Evolutionary conservation across 2,329 filamentous ascomycete genomes (phyloP).

Genomic region (Botrytis squamosa): DNA sequence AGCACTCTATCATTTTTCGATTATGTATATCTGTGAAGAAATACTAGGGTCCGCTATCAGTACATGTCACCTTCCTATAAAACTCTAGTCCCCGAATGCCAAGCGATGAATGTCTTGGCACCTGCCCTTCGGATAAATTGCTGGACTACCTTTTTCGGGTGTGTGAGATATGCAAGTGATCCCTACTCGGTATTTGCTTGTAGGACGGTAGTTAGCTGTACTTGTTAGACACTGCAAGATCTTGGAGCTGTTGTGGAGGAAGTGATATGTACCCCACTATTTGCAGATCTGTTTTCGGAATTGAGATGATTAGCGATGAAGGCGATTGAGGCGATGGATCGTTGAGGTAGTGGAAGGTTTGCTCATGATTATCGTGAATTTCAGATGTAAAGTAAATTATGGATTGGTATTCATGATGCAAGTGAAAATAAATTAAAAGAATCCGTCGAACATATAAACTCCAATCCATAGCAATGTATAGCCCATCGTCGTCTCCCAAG

Average conservation of each 20-base stretch:
- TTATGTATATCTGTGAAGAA: not conserved
- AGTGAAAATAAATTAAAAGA: not conserved
- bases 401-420: not conserved
- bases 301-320: not conserved
- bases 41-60: not conserved
- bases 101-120: not conserved
- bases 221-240: not conserved
- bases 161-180: not conserved
- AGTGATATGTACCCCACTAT: not conserved
- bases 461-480: not conserved
- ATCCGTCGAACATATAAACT: not conserved
- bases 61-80: slow-evolving; percentile 3
- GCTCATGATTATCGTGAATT: not conserved
- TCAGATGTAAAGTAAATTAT: not conserved
- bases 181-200: not conserved
- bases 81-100: not conserved
- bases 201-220: not conserved
- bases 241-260: not conserved
- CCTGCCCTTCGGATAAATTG: not conserved
- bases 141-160: not conserved
- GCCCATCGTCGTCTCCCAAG: not conserved
- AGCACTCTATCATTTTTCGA: not conserved
- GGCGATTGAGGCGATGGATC: not conserved
- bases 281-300: not conserved
- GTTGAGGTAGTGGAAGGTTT: not conserved